These are phyloP conservation scores for Colletotrichum somersetense DNA, from an alignment of 2,329 filamentous ascomycete genomes.

Conservation along the genomic window DNA sequence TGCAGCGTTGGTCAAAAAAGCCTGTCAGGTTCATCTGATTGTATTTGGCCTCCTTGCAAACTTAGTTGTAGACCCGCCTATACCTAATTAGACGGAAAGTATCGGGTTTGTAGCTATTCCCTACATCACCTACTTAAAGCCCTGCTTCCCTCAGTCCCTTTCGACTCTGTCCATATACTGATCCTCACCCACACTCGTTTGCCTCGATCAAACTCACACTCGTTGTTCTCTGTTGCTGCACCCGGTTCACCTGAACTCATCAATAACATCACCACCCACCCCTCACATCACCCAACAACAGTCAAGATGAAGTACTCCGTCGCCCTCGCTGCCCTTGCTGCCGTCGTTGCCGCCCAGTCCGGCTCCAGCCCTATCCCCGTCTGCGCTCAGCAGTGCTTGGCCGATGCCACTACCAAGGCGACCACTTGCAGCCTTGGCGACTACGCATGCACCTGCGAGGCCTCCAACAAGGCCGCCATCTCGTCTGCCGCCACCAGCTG, in stretches of 20 bases:
- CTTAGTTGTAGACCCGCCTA: slow-evolving; percentile 10
- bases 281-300: slow-evolving; percentile 22
- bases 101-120: slow-evolving; percentile 10
- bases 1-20: not conserved
- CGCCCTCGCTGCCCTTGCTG: slow-evolving; percentile 49
- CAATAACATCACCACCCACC: slow-evolving; percentile 27
- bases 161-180: too few species aligned
- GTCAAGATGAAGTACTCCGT: slow-evolving; percentile 44
- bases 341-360: slow-evolving; percentile 50
- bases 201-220: slow-evolving; percentile 18
- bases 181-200: slow-evolving; percentile 27
- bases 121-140: slow-evolving; percentile 34
- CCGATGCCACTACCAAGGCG: slow-evolving; percentile 48
- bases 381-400: slow-evolving; percentile 55
- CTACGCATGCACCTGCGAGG: slow-evolving; percentile 50
- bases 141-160: slow-evolving; percentile 21
- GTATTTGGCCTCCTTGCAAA: slow-evolving; percentile 13
- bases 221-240: slow-evolving; percentile 26
- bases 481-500: slow-evolving; percentile 51
- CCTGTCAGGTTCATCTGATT: slow-evolving; percentile 25
- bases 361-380: slow-evolving; percentile 45
- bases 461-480: slow-evolving; percentile 51
- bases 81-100: slow-evolving; percentile 5
- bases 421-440: slow-evolving; percentile 52
- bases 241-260: not conserved